phyloP scores from a whole-genome alignment of 73 alveolate genomes.

The Paraurostyla sp. region DNA sequence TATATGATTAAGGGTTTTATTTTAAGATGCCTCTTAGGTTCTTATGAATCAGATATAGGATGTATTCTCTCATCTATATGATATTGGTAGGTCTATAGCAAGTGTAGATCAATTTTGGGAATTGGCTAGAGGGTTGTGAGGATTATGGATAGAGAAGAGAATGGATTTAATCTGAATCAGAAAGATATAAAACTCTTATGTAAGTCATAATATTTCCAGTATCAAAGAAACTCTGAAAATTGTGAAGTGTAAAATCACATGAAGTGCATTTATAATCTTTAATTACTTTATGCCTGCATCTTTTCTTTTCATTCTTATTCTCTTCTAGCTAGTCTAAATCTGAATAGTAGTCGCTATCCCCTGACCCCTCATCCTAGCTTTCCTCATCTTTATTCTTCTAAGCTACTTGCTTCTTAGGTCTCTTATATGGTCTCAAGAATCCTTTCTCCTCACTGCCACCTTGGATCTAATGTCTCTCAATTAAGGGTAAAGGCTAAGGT shows the following conservation, averaged over 20 bases:
- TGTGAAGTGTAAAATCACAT: not conserved
- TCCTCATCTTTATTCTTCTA: not conserved
- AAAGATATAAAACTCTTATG: conserved; percentile 28
- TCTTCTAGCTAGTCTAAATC: conserved; percentile 8
- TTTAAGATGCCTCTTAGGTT: not conserved
- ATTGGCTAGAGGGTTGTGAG: not conserved
- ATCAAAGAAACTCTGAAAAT: conserved; percentile 29
- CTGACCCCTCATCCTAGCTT: not conserved
- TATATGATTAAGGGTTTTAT: not conserved
- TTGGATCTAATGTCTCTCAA: conserved; percentile 14
- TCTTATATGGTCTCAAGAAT: not conserved
- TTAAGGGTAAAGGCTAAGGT: conserved; percentile 11
- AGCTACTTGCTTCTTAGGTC: not conserved
- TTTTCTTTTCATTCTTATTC: not conserved
- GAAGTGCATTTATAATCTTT: conserved; percentile 38
- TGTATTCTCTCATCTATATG: conserved; percentile 44
- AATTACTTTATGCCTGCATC: conserved; percentile 53
- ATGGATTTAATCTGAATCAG: conserved; percentile 39
- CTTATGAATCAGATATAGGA: conserved; percentile 36
- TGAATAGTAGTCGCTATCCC: conserved; percentile 22
- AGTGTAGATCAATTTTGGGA: not conserved
- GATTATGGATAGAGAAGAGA: no score
- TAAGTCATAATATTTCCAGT: conserved; percentile 24
- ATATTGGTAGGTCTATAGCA: conserved; percentile 34
- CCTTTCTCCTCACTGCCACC: conserved; percentile 50